Conservation (phyloP, 176 grass and related monocot species). For the Aegilops umbellulata region DNA sequence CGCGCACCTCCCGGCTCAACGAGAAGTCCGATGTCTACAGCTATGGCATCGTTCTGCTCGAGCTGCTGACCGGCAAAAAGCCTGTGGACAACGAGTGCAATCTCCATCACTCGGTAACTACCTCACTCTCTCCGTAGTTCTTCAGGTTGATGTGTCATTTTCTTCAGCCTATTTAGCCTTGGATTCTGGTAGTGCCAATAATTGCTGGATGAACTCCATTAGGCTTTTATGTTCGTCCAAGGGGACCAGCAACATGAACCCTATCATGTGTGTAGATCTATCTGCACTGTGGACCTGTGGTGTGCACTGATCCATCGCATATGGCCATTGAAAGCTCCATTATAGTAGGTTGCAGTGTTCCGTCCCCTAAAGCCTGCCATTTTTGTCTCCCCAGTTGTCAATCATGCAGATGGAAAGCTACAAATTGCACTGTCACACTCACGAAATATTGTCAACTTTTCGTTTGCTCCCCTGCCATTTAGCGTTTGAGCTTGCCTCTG, state of each 20-base stretch:
- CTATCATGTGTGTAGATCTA: slow-evolving; percentile 69
- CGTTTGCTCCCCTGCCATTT: neutral
- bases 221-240: slow-evolving; percentile 44
- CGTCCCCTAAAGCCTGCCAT: slow-evolving; percentile 54
- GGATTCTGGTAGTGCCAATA: slow-evolving; percentile 50
- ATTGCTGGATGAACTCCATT: slow-evolving; percentile 46
- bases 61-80: slow-evolving; percentile 86
- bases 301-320: slow-evolving; percentile 42
- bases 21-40: slow-evolving; percentile 99
- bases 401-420: slow-evolving; percentile 35
- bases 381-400: slow-evolving; percentile 34
- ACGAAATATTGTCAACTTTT: neutral
- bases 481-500: neutral
- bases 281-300: slow-evolving; percentile 36
- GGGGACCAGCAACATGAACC: slow-evolving; percentile 55
- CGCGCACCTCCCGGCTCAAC: slow-evolving; percentile 82
- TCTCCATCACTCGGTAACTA: slow-evolving; percentile 91
- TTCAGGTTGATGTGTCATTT: slow-evolving; percentile 11
- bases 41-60: slow-evolving; percentile 86
- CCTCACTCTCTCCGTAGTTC: neutral
- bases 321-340: slow-evolving; percentile 57
- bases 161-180: slow-evolving; percentile 32
- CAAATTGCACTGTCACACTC: neutral
- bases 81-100: slow-evolving; percentile 95
- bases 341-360: slow-evolving; percentile 51